These are phyloP conservation scores for Ceratocystis lukuohia DNA, from an alignment of 2,329 filamentous ascomycete genomes.

Conservation along the genomic window DNA sequence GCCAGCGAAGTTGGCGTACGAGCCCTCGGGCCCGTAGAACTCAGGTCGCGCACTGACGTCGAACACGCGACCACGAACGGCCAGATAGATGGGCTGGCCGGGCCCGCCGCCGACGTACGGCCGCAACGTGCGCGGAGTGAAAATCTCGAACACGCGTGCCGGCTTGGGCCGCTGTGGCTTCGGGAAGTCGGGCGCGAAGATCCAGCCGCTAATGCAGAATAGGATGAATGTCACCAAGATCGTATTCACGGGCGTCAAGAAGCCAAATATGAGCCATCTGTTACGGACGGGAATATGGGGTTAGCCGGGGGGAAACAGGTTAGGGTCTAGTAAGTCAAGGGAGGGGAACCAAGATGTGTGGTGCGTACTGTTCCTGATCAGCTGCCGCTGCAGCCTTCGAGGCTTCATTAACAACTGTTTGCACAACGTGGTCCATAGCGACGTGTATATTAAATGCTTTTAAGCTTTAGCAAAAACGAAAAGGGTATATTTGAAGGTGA, in stretches of 20 bases:
- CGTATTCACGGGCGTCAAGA: slow-evolving; percentile 50
- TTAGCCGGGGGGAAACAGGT: not conserved
- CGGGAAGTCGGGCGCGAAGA: slow-evolving; percentile 28
- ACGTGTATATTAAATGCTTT: not conserved
- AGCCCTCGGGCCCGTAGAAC: slow-evolving; percentile 92
- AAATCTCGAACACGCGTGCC: slow-evolving; percentile 50
- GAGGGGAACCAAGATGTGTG: slow-evolving; percentile 9
- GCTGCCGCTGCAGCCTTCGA: slow-evolving; percentile 28
- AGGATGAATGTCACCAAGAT: slow-evolving; percentile 43
- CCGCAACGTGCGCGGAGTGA: slow-evolving; percentile 68
- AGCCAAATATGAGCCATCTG: slow-evolving; percentile 27
- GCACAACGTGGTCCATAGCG: slow-evolving; percentile 44
- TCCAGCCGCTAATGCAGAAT: slow-evolving; percentile 34
- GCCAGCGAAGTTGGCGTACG: slow-evolving; percentile 93
- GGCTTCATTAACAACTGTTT: slow-evolving; percentile 42
- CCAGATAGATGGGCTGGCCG: slow-evolving; percentile 66
- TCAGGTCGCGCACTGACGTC: slow-evolving; percentile 77
- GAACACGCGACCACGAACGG: slow-evolving; percentile 83
- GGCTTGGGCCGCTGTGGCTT: slow-evolving; percentile 34
- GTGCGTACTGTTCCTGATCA: slow-evolving; percentile 20
- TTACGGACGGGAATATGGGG: not conserved
- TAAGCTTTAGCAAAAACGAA: not conserved
- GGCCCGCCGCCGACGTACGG: slow-evolving; percentile 61
- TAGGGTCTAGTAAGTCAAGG: not conserved
- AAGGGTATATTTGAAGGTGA: not conserved